Conservation (phyloP, 768 basidiomycete genomes). For the Serpula lacrymans region DNA sequence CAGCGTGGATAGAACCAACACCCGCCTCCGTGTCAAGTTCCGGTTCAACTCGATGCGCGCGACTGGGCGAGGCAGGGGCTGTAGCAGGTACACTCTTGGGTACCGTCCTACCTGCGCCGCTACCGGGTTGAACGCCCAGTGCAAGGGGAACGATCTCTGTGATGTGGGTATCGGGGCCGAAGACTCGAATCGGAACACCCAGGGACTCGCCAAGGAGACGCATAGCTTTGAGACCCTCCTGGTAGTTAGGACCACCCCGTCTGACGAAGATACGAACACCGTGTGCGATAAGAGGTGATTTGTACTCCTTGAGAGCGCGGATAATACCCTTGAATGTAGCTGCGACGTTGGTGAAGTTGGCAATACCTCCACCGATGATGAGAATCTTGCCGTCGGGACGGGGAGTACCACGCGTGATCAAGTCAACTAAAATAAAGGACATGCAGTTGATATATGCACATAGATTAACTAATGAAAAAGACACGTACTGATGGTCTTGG, state of each 20-base stretch:
- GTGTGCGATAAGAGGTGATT: conserved; percentile 68
- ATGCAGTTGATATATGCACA: conserved; percentile 6
- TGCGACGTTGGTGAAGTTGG: conserved; percentile 99
- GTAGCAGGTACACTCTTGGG: conserved; percentile 41
- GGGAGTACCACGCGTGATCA: conserved; percentile 88
- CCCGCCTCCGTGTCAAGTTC: conserved; percentile 30
- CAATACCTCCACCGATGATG: conserved; percentile 99
- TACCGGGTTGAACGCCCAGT: conserved; percentile 61
- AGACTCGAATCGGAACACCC: conserved; percentile 95
- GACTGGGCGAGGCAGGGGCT: conserved; percentile 45
- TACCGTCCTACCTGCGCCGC: conserved; percentile 19
- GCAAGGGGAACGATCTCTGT: conserved; percentile 98
- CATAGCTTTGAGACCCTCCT: conserved; percentile 98
- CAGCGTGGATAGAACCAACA: conserved; percentile 71
- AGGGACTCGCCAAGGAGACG: conserved; percentile 94
- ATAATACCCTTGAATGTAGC: conserved; percentile 99
- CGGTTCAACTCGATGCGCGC: conserved; percentile 17
- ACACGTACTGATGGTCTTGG: conserved; percentile 89
- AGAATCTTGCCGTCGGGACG: conserved; percentile 92
- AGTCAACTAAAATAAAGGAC: conserved; percentile 59
- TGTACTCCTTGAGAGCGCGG: conserved; percentile 91
- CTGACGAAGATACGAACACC: conserved; percentile 85
- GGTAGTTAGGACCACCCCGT: conserved; percentile 99
- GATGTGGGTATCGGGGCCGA: conserved; percentile 97
- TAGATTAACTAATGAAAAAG: neutral